Percentiles rank a stretch among this genome's conserved stretches.
Conservation (phyloP, 176 grass and related monocot species). For the Tillandsia leiboldiana region DNA sequence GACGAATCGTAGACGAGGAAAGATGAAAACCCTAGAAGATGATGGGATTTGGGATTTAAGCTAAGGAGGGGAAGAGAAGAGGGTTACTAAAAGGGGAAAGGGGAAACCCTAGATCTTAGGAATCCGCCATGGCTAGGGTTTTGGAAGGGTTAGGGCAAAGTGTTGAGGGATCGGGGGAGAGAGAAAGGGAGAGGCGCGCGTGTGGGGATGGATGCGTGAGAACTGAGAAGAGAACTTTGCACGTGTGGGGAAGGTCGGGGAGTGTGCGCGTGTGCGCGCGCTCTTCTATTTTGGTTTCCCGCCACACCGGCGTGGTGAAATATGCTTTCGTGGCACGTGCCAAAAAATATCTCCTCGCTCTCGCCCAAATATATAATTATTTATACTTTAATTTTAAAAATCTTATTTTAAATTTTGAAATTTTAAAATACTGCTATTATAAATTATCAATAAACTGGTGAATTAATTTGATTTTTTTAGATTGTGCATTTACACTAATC, state of each 20-base stretch:
- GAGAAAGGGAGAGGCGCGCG: not conserved
- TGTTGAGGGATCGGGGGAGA: not conserved
- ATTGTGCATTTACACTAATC: too few relatives aligned
- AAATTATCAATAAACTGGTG: too few relatives aligned
- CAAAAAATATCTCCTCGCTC: too few relatives aligned
- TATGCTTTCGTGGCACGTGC: too few relatives aligned
- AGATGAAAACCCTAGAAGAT: constrained; percentile 20
- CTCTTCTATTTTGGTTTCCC: constrained; percentile 18
- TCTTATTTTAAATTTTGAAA: too few relatives aligned
- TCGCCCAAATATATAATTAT: too few relatives aligned
- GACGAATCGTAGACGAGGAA: not conserved
- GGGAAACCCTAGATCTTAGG: constrained; percentile 12
- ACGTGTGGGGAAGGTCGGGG: constrained; percentile 3
- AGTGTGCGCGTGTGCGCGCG: not conserved
- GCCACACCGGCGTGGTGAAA: constrained; percentile 11
- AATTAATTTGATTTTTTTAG: too few relatives aligned
- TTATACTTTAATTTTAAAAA: too few relatives aligned
- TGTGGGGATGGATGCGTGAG: not conserved
- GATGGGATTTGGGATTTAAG: not conserved
- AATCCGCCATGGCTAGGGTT: not conserved
- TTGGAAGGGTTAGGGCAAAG: not conserved
- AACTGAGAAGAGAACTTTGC: not conserved
- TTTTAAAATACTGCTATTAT: too few relatives aligned
- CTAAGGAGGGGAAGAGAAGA: constrained; percentile 1
- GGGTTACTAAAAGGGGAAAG: not conserved